Conservation (phyloP, 345 rosid species). For the Linum usitatissimum region DNA sequence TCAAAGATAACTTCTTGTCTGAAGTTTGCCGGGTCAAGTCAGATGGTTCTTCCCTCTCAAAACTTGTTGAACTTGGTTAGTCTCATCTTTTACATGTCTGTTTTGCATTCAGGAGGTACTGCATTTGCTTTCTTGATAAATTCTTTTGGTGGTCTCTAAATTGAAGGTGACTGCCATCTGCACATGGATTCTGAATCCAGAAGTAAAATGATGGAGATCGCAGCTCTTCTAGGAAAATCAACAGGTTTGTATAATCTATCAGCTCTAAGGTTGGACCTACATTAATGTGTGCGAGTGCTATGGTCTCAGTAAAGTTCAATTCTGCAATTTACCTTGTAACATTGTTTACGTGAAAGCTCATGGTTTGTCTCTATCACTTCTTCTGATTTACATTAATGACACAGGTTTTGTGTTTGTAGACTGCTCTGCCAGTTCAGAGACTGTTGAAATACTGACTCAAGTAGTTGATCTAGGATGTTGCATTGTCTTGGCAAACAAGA, state of each 20-base stretch:
- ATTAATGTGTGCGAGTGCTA: too few relatives aligned
- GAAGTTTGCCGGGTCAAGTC: slow-evolving; percentile 55
- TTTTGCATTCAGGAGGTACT: not conserved
- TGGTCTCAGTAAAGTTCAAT: not conserved
- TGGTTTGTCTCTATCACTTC: slow-evolving; percentile 1
- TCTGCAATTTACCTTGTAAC: not conserved
- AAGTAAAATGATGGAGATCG: slow-evolving; percentile 32
- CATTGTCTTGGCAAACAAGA: slow-evolving; percentile 81
- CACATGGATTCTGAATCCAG: slow-evolving; percentile 29
- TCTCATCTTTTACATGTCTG: not conserved
- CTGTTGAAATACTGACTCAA: slow-evolving; percentile 37
- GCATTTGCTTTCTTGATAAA: not conserved
- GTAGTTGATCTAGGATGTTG: slow-evolving; percentile 62
- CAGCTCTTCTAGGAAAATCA: slow-evolving; percentile 48
- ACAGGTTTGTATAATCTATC: slow-evolving; percentile 38
- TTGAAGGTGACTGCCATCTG: slow-evolving; percentile 31
- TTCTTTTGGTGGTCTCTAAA: slow-evolving; percentile 4
- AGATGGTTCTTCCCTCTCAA: slow-evolving; percentile 37
- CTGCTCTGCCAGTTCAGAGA: slow-evolving; percentile 76
- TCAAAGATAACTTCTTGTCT: slow-evolving; percentile 41
- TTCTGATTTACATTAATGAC: slow-evolving; percentile 6
- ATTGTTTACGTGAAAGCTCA: not conserved
- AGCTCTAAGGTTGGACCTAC: too few relatives aligned
- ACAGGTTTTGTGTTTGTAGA: slow-evolving; percentile 72
- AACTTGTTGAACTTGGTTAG: slow-evolving; percentile 36